Percentiles rank a stretch among this genome's conserved stretches.
Evolutionary conservation across 2,329 filamentous ascomycete genomes (phyloP).

Genomic region (Trichoderma sp.): DNA sequence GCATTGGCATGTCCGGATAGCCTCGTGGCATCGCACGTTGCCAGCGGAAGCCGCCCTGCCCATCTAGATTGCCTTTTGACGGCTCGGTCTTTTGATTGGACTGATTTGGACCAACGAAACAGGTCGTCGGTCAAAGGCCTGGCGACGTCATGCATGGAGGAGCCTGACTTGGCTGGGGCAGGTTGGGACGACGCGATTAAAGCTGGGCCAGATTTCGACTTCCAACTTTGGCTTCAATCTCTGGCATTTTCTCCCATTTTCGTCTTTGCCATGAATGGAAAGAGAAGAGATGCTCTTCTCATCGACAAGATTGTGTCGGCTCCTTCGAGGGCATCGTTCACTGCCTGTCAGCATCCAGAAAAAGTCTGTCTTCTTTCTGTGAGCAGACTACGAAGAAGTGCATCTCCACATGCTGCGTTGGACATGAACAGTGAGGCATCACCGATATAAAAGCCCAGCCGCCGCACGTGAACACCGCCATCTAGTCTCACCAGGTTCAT

Average conservation of each 20-base stretch:
- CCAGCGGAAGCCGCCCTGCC: not conserved
- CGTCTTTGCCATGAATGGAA: not conserved
- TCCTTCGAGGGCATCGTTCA: not conserved
- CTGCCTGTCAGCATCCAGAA: not conserved
- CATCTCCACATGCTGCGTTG: not conserved
- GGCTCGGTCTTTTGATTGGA: not conserved
- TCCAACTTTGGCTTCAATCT: not conserved
- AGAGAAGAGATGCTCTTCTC: not conserved
- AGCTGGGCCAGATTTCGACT: not conserved
- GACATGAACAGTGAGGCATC: not conserved
- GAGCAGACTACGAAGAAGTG: no score
- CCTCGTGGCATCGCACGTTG: not conserved
- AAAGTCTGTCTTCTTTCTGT: not conserved
- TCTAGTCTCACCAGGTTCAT: not conserved
- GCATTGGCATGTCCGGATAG: not conserved
- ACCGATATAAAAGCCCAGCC: not conserved
- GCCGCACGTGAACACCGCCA: not conserved
- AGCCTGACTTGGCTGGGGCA: not conserved
- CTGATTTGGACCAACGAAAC: not conserved
- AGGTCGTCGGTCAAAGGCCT: not conserved
- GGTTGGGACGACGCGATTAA: not conserved
- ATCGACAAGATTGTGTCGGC: not conserved
- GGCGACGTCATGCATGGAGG: not conserved
- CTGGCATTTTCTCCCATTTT: not conserved
- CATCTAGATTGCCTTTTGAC: not conserved